These are phyloP conservation scores for Trichoderma asperellum DNA, from an alignment of 2,329 filamentous ascomycete genomes.

Conservation along the genomic window DNA sequence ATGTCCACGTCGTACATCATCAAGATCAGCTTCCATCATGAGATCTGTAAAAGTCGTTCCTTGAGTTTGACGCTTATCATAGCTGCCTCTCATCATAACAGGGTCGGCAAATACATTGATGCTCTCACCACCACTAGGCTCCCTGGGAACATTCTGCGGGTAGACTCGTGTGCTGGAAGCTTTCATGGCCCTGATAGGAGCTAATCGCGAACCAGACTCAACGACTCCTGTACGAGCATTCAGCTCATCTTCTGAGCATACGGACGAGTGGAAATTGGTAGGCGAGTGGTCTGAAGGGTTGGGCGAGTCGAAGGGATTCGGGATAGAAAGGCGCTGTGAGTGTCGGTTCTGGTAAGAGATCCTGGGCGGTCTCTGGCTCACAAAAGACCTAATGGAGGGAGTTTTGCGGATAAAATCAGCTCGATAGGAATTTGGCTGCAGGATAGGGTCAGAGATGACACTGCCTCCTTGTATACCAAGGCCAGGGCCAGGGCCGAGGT, in stretches of 20 bases:
- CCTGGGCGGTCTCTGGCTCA: slow-evolving; percentile 28
- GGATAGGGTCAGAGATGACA: slow-evolving; percentile 62
- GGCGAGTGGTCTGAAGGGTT: slow-evolving; percentile 34
- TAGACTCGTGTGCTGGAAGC: slow-evolving; percentile 36
- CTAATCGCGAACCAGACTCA: slow-evolving; percentile 35
- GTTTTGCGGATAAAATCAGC: slow-evolving; percentile 57
- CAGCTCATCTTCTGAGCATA: slow-evolving; percentile 36
- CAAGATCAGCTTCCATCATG: slow-evolving; percentile 53
- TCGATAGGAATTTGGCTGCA: slow-evolving; percentile 49
- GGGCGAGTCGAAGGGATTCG: slow-evolving; percentile 45
- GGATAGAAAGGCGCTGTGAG: slow-evolving; percentile 39
- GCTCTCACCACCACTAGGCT: slow-evolving; percentile 52
- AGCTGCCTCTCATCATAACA: slow-evolving; percentile 42
- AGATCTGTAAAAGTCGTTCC: slow-evolving; percentile 58
- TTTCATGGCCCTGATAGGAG: slow-evolving; percentile 48
- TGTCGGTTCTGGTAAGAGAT: slow-evolving; percentile 6
- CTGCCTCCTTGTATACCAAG: slow-evolving; percentile 37
- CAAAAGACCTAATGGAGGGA: slow-evolving; percentile 30
- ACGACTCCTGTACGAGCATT: slow-evolving; percentile 36
- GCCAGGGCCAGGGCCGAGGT: slow-evolving; percentile 31
- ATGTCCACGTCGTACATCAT: slow-evolving; percentile 47
- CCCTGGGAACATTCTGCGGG: slow-evolving; percentile 45
- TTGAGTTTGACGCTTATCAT: slow-evolving; percentile 36
- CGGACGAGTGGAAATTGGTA: slow-evolving; percentile 31
- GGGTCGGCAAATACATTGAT: slow-evolving; percentile 60